Conservation (phyloP, 306 rosid species). For the Prunus kanzakura region DNA sequence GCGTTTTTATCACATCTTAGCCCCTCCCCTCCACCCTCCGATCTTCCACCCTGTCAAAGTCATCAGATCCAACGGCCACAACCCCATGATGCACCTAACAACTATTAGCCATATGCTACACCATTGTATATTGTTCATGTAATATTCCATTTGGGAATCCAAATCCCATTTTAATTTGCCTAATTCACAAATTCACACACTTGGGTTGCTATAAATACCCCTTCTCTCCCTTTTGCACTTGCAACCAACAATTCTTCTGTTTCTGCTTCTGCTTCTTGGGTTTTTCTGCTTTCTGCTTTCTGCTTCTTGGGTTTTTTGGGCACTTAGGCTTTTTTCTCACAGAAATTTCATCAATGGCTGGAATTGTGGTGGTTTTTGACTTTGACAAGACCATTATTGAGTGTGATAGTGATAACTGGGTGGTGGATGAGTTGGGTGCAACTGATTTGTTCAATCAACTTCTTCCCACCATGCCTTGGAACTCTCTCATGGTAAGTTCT, state of each 20-base stretch:
- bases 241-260: not conserved
- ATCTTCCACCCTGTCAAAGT: conserved; percentile 1
- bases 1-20: conserved; percentile 8
- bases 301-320: no score
- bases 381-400: conserved; percentile 84
- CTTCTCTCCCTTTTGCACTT: not conserved
- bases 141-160: conserved; percentile 51
- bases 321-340: not conserved
- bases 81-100: not conserved
- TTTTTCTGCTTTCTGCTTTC: not conserved
- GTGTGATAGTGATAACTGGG: conserved; percentile 78
- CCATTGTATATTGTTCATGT: conserved; percentile 1
- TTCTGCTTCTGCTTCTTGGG: not conserved
- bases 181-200: not conserved
- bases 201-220: conserved; percentile 42
- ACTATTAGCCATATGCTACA: not conserved
- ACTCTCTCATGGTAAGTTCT: conserved; percentile 66
- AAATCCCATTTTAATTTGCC: not conserved
- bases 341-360: conserved; percentile 32
- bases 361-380: conserved; percentile 59
- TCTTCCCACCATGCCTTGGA: conserved; percentile 86
- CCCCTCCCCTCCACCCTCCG: not conserved
- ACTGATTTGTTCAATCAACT: conserved; percentile 65
- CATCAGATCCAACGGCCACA: conserved; percentile 22
- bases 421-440: conserved; percentile 59